Evolutionary conservation across 352 stramenopile species (phyloP), one percentile per base, ranked within the genome.

Genomic region (Phytophthora tentaculata): DNA sequence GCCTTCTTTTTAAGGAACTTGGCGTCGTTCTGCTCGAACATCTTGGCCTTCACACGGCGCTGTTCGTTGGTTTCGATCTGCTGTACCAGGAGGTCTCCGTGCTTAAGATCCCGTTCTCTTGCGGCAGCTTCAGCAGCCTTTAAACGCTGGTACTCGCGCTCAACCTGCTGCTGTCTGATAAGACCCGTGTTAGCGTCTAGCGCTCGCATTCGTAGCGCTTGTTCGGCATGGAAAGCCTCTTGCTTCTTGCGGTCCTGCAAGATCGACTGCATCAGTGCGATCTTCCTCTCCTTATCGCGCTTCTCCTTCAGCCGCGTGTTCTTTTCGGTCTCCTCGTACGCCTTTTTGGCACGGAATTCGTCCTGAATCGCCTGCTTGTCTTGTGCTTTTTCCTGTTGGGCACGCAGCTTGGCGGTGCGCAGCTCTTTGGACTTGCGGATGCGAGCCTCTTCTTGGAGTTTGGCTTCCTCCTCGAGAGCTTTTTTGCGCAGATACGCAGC

Each of bases 321-420:
- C 72, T 76, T 88, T 53, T 94, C 86, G 0, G 71, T 77, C 19
- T 84, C 79, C 65, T 92, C 86, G 66, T 78, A 91, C 1, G 84
- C 82, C 43, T 88, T 88, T 59, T 94, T 94, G 19, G 86, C 82
- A 6, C 84, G 83, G 71, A 90, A 87, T 44, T 84, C 86, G 41
- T 92, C 84, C 24, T 88, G 83, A 16, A 81, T 67, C 0, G 77
- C 74, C 16, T 85, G 81, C 43, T 91, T 94, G 70, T 92, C 86
- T 54, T 92, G 84, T n/a, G 79, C 80, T 51, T 92, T 92, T 61
- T 94, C 84, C 49, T 94, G 86, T 49, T 94, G 84, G 19, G 83
- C 86, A 10, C 86, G 83, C 32, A 94, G 67, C 61, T 94, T 94
- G 16, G 86, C 84, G 7, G 80, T 80, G 5, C 83, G 82, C 5